A percentile compares a stretch with the other conserved stretches of the same genome.
These are phyloP conservation scores for Fallopia convolvulus DNA, from an alignment of 148 eudicot genomes.

Conservation along the genomic window DNA sequence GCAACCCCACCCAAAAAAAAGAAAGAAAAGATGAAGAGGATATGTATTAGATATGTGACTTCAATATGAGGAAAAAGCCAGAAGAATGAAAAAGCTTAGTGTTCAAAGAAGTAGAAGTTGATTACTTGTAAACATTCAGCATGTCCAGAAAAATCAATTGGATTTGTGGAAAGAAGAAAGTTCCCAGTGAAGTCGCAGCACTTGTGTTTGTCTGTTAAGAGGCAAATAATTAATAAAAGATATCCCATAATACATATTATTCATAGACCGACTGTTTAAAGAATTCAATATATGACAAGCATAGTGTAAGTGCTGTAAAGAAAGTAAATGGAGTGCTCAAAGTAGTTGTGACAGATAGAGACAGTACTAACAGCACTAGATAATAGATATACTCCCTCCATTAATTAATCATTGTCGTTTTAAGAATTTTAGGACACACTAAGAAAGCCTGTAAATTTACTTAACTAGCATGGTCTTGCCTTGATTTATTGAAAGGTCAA, in stretches of 20 bases:
- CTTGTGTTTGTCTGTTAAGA: slow-evolving; percentile 86
- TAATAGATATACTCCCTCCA: no score
- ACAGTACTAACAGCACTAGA: background rate
- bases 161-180: slow-evolving; percentile 79
- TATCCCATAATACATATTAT: background rate
- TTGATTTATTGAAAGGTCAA: no score
- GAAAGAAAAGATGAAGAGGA: background rate
- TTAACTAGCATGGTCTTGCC: no score
- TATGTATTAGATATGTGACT: background rate
- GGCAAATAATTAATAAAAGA: background rate
- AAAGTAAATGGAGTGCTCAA: background rate
- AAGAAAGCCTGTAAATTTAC: no score
- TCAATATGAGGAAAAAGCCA: background rate
- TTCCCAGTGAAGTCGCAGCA: slow-evolving; percentile 81
- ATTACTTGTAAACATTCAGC: slow-evolving; percentile 96
- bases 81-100: background rate
- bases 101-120: background rate
- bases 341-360: background rate
- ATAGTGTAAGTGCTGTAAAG: background rate
- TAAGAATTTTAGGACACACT: no score
- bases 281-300: background rate
- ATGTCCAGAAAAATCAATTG: slow-evolving; percentile 85
- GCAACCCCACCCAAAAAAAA: background rate
- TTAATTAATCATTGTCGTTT: no score
- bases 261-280: background rate